Base-by-base conservation (phyloP, 192 early-diverging fungal species). In the Backusella tuberculispora region DNA sequence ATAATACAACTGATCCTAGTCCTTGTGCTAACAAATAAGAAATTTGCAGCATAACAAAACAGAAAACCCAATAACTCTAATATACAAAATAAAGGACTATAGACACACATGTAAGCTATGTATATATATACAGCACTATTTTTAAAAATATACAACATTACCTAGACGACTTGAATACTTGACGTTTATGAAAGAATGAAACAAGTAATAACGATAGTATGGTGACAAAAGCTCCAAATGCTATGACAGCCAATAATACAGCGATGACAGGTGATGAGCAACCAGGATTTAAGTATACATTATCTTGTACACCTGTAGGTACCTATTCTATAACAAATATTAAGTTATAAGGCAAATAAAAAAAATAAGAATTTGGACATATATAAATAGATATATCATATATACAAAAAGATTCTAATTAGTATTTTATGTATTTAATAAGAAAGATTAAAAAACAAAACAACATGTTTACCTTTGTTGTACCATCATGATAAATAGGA, bases 31-130 rank as follows among this genome's bases (percentile, higher is more conserved):
- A 74, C 46, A 29, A 80, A 83, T 15, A 83, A 79, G 15, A 83
- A 72, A 0, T 73, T 63, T 15, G 83, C 74, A 5, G 74, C 48
- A 47, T 83, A 87, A 0, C 80, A 38, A 1, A 87, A 68, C n/a
- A 87, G 73, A 69, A 87, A 85, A 0, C 86, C 86, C 6, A 75
- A 46, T 34, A 87, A 53, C 12, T 87, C 84, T 6, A 87, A 50
- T 14, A 81, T 77, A 68, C 86, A 87, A 56, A 87, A 85, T 48
- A 85, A 45, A 4, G 84, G 86, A 41, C 86, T 87, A 65, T 38
- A 21, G 24, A 44, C 19, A 42, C 10, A 56, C 48, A 73, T 1
- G 17, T 29, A 63, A 26, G 40, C 10, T 14, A 47, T 34, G 2
- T 34, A 34, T 34, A n/a, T 15, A 40, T 37, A 63, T n/a, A 4